Percentiles rank a stretch among this genome's conserved stretches.
These are phyloP conservation scores for Boletellus sp. DNA, from an alignment of 1,284 basidiomycete genomes.

Conservation along the genomic window DNA sequence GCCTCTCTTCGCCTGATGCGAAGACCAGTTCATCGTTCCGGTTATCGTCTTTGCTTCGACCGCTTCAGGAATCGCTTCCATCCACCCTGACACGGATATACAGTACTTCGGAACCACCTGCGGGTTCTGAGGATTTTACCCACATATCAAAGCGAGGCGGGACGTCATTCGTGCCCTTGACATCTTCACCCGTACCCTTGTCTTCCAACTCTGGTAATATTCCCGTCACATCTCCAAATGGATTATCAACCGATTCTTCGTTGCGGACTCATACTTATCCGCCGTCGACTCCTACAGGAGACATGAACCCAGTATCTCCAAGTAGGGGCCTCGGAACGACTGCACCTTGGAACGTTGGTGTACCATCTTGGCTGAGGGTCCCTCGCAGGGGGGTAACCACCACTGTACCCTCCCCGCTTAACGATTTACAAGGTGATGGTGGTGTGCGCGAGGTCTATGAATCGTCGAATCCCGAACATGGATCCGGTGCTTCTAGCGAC, in stretches of 20 bases:
- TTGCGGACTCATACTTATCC: slow-evolving; percentile 67
- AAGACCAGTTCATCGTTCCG: slow-evolving; percentile 46
- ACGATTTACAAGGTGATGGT: slow-evolving; percentile 17
- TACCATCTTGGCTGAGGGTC: slow-evolving; percentile 71
- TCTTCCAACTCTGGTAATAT: slow-evolving; percentile 16
- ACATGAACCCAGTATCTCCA: slow-evolving; percentile 26
- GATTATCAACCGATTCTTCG: slow-evolving; percentile 18
- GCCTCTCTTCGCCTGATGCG: slow-evolving; percentile 32
- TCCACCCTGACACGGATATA: slow-evolving; percentile 33
- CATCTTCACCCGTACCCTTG: slow-evolving; percentile 31
- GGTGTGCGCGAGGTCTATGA: slow-evolving; percentile 55
- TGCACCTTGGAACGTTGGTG: slow-evolving; percentile 55
- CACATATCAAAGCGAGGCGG: slow-evolving; percentile 55
- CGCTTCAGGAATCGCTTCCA: slow-evolving; percentile 54
- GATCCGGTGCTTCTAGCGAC: slow-evolving; percentile 44
- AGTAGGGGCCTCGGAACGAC: slow-evolving; percentile 26
- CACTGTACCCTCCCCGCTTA: slow-evolving; percentile 2
- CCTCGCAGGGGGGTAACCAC: slow-evolving; percentile 43
- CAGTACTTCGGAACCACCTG: slow-evolving; percentile 33
- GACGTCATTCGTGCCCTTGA: slow-evolving; percentile 61
- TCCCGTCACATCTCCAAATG: slow-evolving; percentile 6
- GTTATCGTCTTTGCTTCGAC: slow-evolving; percentile 58
- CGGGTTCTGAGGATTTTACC: slow-evolving; percentile 60
- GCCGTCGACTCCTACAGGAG: slow-evolving; percentile 55
- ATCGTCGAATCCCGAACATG: slow-evolving; percentile 25